Percentiles rank a stretch among this genome's conserved stretches.
These are phyloP conservation scores for Magnusiomyces suaveolens DNA, from an alignment of 1,139 yeast genomes.

Conservation along the genomic window DNA sequence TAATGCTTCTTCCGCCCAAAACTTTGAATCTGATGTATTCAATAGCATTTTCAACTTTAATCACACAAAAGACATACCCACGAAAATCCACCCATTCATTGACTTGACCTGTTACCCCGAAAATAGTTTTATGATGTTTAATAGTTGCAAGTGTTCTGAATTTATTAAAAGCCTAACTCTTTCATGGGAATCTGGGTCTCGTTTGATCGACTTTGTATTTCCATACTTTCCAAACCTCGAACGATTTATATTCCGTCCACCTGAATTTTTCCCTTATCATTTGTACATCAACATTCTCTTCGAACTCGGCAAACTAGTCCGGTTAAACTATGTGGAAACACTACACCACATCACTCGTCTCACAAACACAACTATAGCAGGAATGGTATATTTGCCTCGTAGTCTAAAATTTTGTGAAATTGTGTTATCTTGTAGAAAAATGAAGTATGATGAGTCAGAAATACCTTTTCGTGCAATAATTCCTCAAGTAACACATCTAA, in stretches of 20 bases:
- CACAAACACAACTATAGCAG: not conserved
- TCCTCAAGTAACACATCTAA: constrained; percentile 2
- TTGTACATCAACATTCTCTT: not conserved
- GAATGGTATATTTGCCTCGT: not conserved
- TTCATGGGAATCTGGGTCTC: not conserved
- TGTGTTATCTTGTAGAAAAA: not conserved
- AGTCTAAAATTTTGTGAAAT: not conserved
- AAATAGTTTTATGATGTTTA: not conserved
- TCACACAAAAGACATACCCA: not conserved
- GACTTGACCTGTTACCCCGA: not conserved
- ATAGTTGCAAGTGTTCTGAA: not conserved
- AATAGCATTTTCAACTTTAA: no score
- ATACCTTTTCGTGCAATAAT: not conserved
- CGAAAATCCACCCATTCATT: not conserved
- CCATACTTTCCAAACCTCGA: not conserved
- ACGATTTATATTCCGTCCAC: not conserved
- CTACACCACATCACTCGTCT: not conserved
- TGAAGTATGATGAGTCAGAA: not conserved
- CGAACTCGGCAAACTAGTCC: not conserved
- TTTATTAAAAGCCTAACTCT: not conserved
- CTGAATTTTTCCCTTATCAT: not conserved
- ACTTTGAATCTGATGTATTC: not conserved
- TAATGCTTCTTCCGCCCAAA: not conserved
- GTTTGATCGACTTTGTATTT: not conserved
- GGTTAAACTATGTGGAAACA: not conserved